A percentile compares a stretch with the other conserved stretches of the same genome.
Conservation (phyloP, 208 protist genomes). For the Herpetomonas samuelpessoai region DNA sequence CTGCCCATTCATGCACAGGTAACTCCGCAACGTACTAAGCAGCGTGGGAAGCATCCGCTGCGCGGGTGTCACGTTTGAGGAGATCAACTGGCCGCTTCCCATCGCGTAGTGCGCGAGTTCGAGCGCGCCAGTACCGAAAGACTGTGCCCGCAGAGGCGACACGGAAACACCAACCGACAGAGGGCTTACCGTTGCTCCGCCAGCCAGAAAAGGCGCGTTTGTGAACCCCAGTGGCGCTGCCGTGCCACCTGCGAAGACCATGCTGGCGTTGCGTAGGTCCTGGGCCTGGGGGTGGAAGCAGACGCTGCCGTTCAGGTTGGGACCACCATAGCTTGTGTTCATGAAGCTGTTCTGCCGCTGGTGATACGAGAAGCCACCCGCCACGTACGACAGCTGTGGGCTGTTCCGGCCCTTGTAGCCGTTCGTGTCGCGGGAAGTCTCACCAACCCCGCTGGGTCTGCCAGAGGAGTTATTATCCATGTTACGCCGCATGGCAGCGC, state of each 20-base stretch:
- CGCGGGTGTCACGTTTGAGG: conserved; percentile 2
- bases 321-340: conserved; percentile 6
- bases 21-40: conserved; percentile 47
- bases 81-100: conserved; percentile 18
- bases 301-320: conserved; percentile 6
- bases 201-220: too few species aligned
- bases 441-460: background rate
- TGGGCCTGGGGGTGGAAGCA: background rate
- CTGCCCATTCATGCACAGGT: conserved; percentile 54
- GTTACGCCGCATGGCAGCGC: background rate
- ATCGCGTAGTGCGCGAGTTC: conserved; percentile 10
- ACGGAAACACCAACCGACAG: too few species aligned
- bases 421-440: too few species aligned
- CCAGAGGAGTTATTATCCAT: background rate
- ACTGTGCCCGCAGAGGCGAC: background rate
- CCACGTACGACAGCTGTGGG: too few species aligned
- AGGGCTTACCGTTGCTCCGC: too few species aligned
- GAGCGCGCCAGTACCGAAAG: background rate
- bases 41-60: conserved; percentile 46
- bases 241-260: background rate
- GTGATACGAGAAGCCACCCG: too few species aligned
- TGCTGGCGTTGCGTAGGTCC: conserved; percentile 7
- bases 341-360: conserved; percentile 15
- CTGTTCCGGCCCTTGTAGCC: too few species aligned
- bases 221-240: too few species aligned